Base-by-base conservation (phyloP, 2,329 filamentous ascomycete species). In the Cyphellophora attinorum region DNA sequence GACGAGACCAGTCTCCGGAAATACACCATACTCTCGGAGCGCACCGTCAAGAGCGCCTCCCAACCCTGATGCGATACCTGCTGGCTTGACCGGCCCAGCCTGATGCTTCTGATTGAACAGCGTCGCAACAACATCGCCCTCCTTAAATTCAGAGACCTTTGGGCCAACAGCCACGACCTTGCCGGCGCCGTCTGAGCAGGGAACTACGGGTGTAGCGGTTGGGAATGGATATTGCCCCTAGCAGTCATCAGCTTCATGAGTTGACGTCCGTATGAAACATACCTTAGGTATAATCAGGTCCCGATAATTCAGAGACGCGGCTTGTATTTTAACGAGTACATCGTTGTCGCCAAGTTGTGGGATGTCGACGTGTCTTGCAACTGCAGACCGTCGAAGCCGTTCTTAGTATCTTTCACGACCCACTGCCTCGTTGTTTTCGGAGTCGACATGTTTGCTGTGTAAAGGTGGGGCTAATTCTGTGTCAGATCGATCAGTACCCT, bases 1-100 rank as follows among this genome's bases (percentile, higher is more conserved):
- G 11, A 85, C 79, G 4, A 89, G 64, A 2, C 81, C 81, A 15
- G 57, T 70, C 60, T 86, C 77, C 40, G 74, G 67, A 53, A 82
- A 85, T 10, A 74, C 70, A 38, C 63, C 81, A 45, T 81, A 77
- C 46, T 80, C 65, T 28, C 80, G 72, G 16, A 89, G 65, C 0
- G 70, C 72, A 40, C 84, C 84, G 48, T 86, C 73, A 1, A 80
- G 34, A 11, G 65, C 65, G 33, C 81, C 81, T 35, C 84, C 83
- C 1, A 86, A 68, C 2, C 79, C 79, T 1, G 74, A 76, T 1
- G 39, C 35, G 5, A 60, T 36, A 15, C 56, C 59, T 1, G 44
- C 40, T 56, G 11, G 45, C 17, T 60, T 58, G 12, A 74, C 53
- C 2, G 59, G 58, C 28, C 68, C 71, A 16, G 59, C 68, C 33